A percentile compares a stretch with the other conserved stretches of the same genome.
These are phyloP conservation scores for Chenopodium berlandieri DNA, from an alignment of 148 eudicot species.

Conservation along the genomic window DNA sequence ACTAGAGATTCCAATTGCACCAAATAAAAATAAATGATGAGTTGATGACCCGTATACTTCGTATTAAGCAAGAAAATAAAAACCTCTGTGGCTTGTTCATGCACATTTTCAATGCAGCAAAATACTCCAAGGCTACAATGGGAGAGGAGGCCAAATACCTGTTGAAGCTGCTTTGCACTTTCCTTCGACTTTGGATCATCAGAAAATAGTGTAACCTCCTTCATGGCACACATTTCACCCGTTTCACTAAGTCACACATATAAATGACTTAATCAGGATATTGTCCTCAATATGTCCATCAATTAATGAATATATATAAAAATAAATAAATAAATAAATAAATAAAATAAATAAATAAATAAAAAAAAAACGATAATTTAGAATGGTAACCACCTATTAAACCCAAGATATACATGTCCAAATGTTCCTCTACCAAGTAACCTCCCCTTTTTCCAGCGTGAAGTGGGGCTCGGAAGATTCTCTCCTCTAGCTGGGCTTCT, in stretches of 20 bases:
- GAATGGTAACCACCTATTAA: constrained; percentile 61
- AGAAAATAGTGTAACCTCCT: constrained; percentile 89
- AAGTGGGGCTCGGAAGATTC: constrained; percentile 68
- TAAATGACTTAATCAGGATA: constrained; percentile 18
- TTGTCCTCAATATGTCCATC: not conserved
- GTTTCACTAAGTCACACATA: constrained; percentile 54
- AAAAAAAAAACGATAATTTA: not conserved
- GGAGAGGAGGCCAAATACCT: constrained; percentile 38
- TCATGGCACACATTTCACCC: constrained; percentile 99
- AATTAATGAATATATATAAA: not conserved
- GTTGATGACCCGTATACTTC: not conserved
- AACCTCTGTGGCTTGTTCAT: not conserved
- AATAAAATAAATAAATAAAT: not conserved
- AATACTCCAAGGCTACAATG: not conserved
- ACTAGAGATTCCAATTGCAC: not conserved
- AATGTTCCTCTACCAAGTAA: constrained; percentile 94
- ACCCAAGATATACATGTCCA: constrained; percentile 96
- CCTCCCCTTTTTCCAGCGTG: constrained; percentile 92
- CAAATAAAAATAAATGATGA: not conserved
- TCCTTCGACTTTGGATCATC: constrained; percentile 96
- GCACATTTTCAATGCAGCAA: not conserved
- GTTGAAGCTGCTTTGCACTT: constrained; percentile 92
- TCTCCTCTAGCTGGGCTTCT: constrained; percentile 89
- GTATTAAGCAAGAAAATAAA: not conserved
- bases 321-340: too few species aligned